Evolutionary conservation across 2,329 filamentous ascomycete species (phyloP).

Genomic region (Fusarium buxicola): DNA sequence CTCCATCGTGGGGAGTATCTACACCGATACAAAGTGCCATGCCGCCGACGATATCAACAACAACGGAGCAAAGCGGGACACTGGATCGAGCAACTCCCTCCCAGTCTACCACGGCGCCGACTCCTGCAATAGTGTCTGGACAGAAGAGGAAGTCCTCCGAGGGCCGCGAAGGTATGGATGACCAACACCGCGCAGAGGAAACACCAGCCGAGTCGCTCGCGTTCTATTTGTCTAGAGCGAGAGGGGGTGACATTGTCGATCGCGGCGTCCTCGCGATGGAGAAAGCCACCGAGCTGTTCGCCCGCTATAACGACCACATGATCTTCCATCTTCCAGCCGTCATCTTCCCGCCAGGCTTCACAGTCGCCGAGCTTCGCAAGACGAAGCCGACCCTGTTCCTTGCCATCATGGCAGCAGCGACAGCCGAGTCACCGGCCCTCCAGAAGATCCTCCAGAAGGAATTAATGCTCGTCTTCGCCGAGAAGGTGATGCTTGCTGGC

Average conservation of each 20-base stretch:
- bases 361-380: constrained; percentile 66
- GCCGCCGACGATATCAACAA: constrained; percentile 2
- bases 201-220: constrained; percentile 33
- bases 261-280: constrained; percentile 68
- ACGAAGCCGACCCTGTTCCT: constrained; percentile 75
- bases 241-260: constrained; percentile 65
- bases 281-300: constrained; percentile 66
- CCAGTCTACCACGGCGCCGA: constrained; percentile 14
- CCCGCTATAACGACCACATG: constrained; percentile 70
- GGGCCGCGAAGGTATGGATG: constrained; percentile 25
- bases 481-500: constrained; percentile 78
- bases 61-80: constrained; percentile 27
- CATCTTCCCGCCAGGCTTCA: constrained; percentile 66
- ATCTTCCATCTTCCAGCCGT: constrained; percentile 71
- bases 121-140: constrained; percentile 33
- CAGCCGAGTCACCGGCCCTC: constrained; percentile 65
- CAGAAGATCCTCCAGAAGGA: constrained; percentile 75
- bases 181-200: constrained; percentile 29
- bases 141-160: constrained; percentile 51
- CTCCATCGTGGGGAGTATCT: constrained; percentile 34
- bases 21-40: constrained; percentile 27
- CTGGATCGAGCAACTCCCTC: constrained; percentile 25
- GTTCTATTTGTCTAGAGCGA: constrained; percentile 40
- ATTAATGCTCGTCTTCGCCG: constrained; percentile 77
- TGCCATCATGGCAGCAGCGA: constrained; percentile 75